Conservation (phyloP, 2,329 filamentous ascomycete genomes). For the Fusarium sp. region DNA sequence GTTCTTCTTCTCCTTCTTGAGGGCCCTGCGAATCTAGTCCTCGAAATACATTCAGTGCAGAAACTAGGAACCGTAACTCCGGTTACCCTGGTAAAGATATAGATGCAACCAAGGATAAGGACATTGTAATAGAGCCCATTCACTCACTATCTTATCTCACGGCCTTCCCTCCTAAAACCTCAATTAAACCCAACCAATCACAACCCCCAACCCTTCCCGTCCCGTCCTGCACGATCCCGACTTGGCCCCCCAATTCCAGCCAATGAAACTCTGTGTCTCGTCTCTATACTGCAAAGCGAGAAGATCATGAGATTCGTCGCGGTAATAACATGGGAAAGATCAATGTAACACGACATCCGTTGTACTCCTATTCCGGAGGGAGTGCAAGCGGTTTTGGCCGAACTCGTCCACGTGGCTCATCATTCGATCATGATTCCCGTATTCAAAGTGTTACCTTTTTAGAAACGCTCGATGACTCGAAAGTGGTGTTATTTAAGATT, state of each 20-base stretch:
- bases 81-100: background rate
- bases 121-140: background rate
- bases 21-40: background rate
- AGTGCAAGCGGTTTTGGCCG: conserved; percentile 19
- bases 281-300: conserved; percentile 21
- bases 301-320: conserved; percentile 15
- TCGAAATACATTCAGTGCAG: background rate
- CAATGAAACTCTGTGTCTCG: background rate
- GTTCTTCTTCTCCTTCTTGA: background rate
- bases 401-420: conserved; percentile 30
- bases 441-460: conserved; percentile 1
- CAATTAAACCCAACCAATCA: background rate
- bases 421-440: conserved; percentile 18
- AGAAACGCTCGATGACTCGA: conserved; percentile 12
- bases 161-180: background rate
- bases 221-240: conserved; percentile 26
- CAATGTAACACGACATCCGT: conserved; percentile 3
- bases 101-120: background rate
- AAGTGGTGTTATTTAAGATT: conserved; percentile 20
- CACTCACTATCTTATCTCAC: background rate
- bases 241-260: background rate
- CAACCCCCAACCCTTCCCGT: conserved; percentile 1
- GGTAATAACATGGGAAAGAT: conserved; percentile 24
- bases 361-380: background rate
- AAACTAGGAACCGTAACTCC: background rate